Evolutionary conservation across 371 early-diverging fungal genomes (phyloP), one percentile per base, ranked within the genome.

Genomic region (Rhizomucor miehei): DNA sequence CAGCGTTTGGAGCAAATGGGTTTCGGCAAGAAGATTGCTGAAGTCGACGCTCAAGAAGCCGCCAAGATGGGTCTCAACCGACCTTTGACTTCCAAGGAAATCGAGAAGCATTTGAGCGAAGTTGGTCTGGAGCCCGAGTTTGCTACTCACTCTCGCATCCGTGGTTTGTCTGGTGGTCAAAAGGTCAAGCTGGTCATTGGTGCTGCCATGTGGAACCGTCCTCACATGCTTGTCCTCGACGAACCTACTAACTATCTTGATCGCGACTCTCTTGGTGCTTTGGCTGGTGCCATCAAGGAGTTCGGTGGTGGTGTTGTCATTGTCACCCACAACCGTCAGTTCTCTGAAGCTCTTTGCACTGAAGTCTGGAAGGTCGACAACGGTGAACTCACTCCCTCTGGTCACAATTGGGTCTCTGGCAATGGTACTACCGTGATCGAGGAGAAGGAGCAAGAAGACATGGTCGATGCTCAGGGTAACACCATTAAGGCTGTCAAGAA

Each of bases 91-190:
- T 65, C 78, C 43, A 77, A 73, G 57, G 84, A 86, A 63, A 84
- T 85, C 34, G 84, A 85, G 66, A 85, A 83, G 73, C 88, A 88
- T 62, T 65, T 88, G 66, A 67, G 51, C 6, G 88, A 88, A 59
- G 69, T 88, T 54, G 88, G 88, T 62, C 71, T 86, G 41, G 81
- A 83, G 10, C 76, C 87, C 46, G 87, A 88, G 52, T 85, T 86
- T 59, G 88, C 85, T 52, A 82, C 89, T 65, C 91, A 91, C 82
- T 82, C 80, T 66, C 88, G 82, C 61, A 89, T 91, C 76, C 82
- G 82, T 72, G 90, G 89, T 75, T 81, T 94, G 19, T 91, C 91
- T 54, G 95, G 93, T 69, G 93, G 95, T 52, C 93, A 94, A 65
- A 94, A 94, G 80, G 90, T 89, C 70, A 89, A 90, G 81, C 81